Evolutionary conservation across 1,284 basidiomycete genomes (phyloP).

Genomic region (Limonomyces culmigenus): DNA sequence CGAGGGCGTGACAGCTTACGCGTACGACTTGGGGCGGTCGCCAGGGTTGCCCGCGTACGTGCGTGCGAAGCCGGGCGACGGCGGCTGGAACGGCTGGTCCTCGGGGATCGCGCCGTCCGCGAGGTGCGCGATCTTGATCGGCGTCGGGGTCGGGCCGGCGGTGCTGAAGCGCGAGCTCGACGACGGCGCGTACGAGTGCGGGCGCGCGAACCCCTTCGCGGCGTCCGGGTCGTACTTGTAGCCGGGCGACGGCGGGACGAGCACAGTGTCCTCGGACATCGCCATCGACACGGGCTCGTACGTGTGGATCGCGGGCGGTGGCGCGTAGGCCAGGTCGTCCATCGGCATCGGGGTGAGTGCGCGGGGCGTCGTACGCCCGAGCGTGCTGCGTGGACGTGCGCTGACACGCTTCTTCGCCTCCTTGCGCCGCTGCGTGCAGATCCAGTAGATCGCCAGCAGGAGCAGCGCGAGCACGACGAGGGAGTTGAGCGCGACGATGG

Average conservation of each 20-base stretch:
- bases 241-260: constrained; percentile 44
- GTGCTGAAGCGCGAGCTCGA: constrained; percentile 1
- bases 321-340: constrained; percentile 6
- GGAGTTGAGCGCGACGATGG: constrained; percentile 55
- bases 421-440: constrained; percentile 25
- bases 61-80: background rate
- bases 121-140: background rate
- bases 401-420: constrained; percentile 12
- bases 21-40: background rate
- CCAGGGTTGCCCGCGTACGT: background rate
- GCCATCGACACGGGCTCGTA: constrained; percentile 67
- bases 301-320: constrained; percentile 14
- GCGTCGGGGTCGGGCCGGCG: background rate
- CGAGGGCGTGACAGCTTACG: too few relatives aligned
- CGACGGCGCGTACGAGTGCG: constrained; percentile 22
- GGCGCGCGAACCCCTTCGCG: constrained; percentile 10
- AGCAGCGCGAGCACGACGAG: constrained; percentile 40
- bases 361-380: constrained; percentile 14
- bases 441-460: constrained; percentile 29
- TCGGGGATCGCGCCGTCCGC: too few relatives aligned
- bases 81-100: background rate
- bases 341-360: constrained; percentile 31
- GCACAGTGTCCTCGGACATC: constrained; percentile 47
- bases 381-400: constrained; percentile 25
- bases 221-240: constrained; percentile 27